A percentile compares a stretch with the other conserved stretches of the same genome.
These are phyloP conservation scores for Diaporthe amygdali DNA, from an alignment of 2,329 filamentous ascomycete genomes.

Conservation along the genomic window DNA sequence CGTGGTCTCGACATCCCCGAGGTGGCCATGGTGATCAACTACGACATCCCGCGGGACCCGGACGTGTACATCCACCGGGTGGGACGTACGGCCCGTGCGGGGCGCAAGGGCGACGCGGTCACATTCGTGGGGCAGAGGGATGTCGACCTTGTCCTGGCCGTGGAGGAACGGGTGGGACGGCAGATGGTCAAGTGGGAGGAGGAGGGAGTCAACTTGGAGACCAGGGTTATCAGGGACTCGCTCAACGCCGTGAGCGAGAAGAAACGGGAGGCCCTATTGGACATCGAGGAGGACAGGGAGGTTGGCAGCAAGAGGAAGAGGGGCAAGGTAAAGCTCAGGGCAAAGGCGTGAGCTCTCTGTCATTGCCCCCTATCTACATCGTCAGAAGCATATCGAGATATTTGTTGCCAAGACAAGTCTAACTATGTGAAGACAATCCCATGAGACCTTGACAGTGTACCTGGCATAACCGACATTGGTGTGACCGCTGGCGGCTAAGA, in stretches of 20 bases:
- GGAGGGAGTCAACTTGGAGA: slow-evolving; percentile 93
- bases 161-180: slow-evolving; percentile 81
- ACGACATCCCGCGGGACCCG: slow-evolving; percentile 92
- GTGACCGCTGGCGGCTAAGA: background rate
- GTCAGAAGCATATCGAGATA: background rate
- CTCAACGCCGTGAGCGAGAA: slow-evolving; percentile 93
- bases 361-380: background rate
- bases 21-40: slow-evolving; percentile 90
- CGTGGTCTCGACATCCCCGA: slow-evolving; percentile 95
- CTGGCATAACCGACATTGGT: background rate
- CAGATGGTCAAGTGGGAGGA: slow-evolving; percentile 86
- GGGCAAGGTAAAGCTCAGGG: slow-evolving; percentile 61
- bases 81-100: slow-evolving; percentile 92
- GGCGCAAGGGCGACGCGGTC: slow-evolving; percentile 79
- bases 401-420: background rate
- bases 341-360: slow-evolving; percentile 20
- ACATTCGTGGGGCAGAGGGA: slow-evolving; percentile 94
- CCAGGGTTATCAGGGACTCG: slow-evolving; percentile 80
- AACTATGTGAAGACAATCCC: background rate
- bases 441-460: background rate
- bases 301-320: slow-evolving; percentile 83
- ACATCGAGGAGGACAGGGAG: slow-evolving; percentile 91
- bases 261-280: slow-evolving; percentile 88
- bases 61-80: slow-evolving; percentile 98
- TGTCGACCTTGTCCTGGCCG: slow-evolving; percentile 87